These are phyloP conservation scores for Candida silvicultrix DNA, from an alignment of 805 yeast genomes.

Conservation along the genomic window DNA sequence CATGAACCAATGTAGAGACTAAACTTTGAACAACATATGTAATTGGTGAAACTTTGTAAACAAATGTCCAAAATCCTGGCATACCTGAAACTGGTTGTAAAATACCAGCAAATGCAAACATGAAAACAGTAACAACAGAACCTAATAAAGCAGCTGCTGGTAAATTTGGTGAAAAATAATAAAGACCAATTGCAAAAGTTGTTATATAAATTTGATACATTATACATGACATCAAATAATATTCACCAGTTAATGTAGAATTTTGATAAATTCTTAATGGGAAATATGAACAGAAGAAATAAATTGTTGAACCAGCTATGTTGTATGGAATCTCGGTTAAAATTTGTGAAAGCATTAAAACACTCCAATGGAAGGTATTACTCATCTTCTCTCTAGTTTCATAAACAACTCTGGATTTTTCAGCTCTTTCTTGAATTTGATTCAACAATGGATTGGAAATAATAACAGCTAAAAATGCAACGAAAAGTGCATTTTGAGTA, in stretches of 20 bases:
- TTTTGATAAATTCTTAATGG: slow-evolving; percentile 36
- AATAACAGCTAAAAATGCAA: slow-evolving; percentile 52
- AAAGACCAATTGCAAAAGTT: slow-evolving; percentile 51
- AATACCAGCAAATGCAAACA: slow-evolving; percentile 65
- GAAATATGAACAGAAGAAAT: slow-evolving; percentile 47
- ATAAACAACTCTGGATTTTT: slow-evolving; percentile 51
- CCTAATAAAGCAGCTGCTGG: slow-evolving; percentile 59
- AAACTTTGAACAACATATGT: slow-evolving; percentile 64
- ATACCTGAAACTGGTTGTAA: slow-evolving; percentile 47
- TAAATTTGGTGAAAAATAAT: slow-evolving; percentile 58
- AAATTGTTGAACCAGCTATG: slow-evolving; percentile 40
- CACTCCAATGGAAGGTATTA: slow-evolving; percentile 69
- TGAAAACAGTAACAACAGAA: slow-evolving; percentile 49
- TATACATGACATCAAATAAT: slow-evolving; percentile 39
- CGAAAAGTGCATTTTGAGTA: slow-evolving; percentile 53
- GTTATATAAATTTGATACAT: slow-evolving; percentile 45
- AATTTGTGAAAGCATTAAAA: slow-evolving; percentile 46
- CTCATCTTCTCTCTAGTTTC: slow-evolving; percentile 69
- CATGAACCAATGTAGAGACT: slow-evolving; percentile 42
- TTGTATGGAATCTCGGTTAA: slow-evolving; percentile 59
- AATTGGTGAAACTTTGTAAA: slow-evolving; percentile 70
- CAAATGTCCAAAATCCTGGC: slow-evolving; percentile 84
- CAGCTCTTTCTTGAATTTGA: slow-evolving; percentile 57
- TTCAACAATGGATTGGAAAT: slow-evolving; percentile 48
- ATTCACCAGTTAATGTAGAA: slow-evolving; percentile 47